Base-by-base conservation (phyloP, 2,329 filamentous ascomycete species). In the Aspergillus arachidicola region DNA sequence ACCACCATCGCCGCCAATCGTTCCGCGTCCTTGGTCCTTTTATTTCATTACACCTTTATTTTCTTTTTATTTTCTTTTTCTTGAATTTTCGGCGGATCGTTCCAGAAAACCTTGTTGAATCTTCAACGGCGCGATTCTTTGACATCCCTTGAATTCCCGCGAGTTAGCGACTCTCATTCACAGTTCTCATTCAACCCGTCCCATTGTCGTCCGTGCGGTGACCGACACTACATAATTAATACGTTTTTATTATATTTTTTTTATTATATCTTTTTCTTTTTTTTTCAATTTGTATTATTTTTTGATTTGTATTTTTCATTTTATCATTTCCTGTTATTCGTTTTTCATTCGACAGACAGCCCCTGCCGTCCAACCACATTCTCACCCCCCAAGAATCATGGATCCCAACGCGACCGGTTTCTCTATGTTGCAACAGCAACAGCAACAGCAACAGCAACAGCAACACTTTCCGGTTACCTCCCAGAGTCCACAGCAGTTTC, bases 401-500 rank as follows among this genome's bases (percentile, higher is more conserved):
- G 73, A 74, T 68, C 68, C 72, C 62, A 74, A 73, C 68, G 65
- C 70, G 66, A 60, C 72, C 56, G 72, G 69, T 50, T 74, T 70
- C 65, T 69, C 71, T 28, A 48, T 64, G 51, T 55, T 55, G 57
- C 64, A 62, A 61, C 23, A 23, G 23, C 23, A 23, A 23, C 23
- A 23, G 23, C 23, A 23, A n/a, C 67, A 56, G 54, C 60, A 59
- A 48, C 63, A 64, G 63, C 68, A 70, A 60, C 64, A 48, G 23
- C 46, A 48, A 28, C 46, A 66, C 62, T 78, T 74, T 72, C 75
- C 76, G 68, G 72, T 75, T 64, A 70, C 70, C 60, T 67, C 69
- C 58, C 76, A 76, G 61, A 72, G 68, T 64, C 72, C 67, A 60
- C 74, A 74, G 59, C 75, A 75, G 64, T 74, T 77, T 61, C 67